Evolutionary conservation across 2,329 filamentous ascomycete genomes (phyloP), one percentile per base, ranked within the genome.

Genomic region (Ilyonectria sp.): DNA sequence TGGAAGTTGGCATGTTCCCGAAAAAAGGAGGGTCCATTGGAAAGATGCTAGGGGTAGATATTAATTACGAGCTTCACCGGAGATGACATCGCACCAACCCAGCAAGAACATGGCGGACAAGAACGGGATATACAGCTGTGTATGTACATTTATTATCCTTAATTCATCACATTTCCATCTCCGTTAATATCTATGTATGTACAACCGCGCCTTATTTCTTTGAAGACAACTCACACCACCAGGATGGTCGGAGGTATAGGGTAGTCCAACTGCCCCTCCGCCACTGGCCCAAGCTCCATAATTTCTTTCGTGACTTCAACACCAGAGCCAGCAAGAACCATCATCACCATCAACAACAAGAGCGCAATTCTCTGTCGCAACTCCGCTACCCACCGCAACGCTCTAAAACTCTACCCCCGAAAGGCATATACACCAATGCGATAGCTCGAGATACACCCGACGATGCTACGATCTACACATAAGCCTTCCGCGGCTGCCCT

Each of bases 391-490:
- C 44, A 3, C 33, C 13, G 8, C 31, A 8, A 19, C 19, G 9
- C 9, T 3, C 1, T 33, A 19, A 43, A 37, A 46, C 11, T 13
- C 21, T 6, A 13, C 19, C 1, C 11, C 17, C 26, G 49, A 53
- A 11, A 47, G 17, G 17, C n/a, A 2, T 9, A 15, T 29, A 21
- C 13, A 37, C 37, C 4, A 11, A 76, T 74, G 70, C 58, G 40
- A 63, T 72, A 71, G 19, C 52, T 47, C 57, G 60, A 60, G 60
- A 56, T 59, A 43, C 47, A 15, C 17, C 26, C 17, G 49, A 63
- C 54, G 37, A 94, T 94, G 92, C 84, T 95, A 55, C 94, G 91
- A 77, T 93, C 92, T 21, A 95, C 93, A n/a, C 90, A 95, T 80
- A 90, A 88, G 67, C 86, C 90, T 23, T 86, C 87, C 10, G 74